Percentiles rank a stretch among this genome's conserved stretches.
Conservation (phyloP, 192 early-diverging fungal species). For the Entomortierella lignicola region DNA sequence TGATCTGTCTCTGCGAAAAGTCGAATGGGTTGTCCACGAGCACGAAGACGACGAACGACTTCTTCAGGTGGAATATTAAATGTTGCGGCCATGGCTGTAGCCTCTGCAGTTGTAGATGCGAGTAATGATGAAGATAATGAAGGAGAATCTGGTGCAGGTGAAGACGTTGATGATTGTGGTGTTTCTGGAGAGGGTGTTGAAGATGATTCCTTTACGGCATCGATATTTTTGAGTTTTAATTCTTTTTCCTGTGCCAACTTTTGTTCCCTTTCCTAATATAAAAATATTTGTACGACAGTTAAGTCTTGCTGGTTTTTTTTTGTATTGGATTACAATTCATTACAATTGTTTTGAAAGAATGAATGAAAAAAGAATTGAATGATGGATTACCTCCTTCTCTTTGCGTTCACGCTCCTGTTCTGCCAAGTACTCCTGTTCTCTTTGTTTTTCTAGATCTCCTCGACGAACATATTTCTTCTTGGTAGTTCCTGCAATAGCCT, state of each 20-base stretch:
- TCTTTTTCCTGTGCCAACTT: constrained; percentile 21
- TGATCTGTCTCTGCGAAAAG: constrained; percentile 92
- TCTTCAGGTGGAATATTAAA: constrained; percentile 80
- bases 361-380: neutral
- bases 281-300: constrained; percentile 3
- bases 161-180: constrained; percentile 3
- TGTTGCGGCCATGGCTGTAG: constrained; percentile 21
- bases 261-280: constrained; percentile 20
- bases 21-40: constrained; percentile 88
- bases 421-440: constrained; percentile 67
- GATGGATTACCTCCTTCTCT: constrained; percentile 54
- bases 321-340: too few relatives aligned
- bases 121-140: constrained; percentile 2
- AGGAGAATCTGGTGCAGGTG: neutral
- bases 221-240: constrained; percentile 16
- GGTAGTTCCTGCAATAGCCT: constrained; percentile 26
- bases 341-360: too few relatives aligned
- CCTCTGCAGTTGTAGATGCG: constrained; percentile 24
- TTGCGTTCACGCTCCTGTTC: constrained; percentile 65
- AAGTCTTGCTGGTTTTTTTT: too few relatives aligned
- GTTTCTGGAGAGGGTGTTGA: constrained; percentile 5
- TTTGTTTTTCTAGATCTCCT: constrained; percentile 78
- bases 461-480: constrained; percentile 88
- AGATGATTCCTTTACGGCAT: constrained; percentile 7
- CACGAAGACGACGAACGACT: constrained; percentile 82